These are phyloP conservation scores for Serpula lacrymans DNA, from an alignment of 768 basidiomycete species.

Conservation along the genomic window DNA sequence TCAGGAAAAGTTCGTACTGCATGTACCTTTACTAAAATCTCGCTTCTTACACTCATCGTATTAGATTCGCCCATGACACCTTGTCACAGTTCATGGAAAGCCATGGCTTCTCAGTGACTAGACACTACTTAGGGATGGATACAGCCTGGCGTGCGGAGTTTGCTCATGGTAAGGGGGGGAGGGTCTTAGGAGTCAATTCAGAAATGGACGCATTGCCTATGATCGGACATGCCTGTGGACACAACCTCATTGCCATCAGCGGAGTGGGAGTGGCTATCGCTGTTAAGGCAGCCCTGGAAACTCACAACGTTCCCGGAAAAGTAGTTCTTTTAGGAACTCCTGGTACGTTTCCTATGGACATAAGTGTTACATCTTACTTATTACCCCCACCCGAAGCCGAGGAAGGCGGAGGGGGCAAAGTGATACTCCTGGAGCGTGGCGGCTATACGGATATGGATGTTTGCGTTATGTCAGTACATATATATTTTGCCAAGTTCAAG, in stretches of 20 bases:
- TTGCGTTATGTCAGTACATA: slow-evolving; percentile 60
- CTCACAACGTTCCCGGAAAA: slow-evolving; percentile 60
- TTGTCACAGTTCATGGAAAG: slow-evolving; percentile 64
- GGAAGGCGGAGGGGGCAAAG: slow-evolving; percentile 77
- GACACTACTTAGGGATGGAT: slow-evolving; percentile 62
- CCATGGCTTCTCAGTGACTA: slow-evolving; percentile 69
- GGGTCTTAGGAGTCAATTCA: slow-evolving; percentile 73
- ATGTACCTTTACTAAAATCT: slow-evolving; percentile 2
- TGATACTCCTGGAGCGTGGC: slow-evolving; percentile 67
- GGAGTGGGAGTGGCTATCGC: slow-evolving; percentile 75
- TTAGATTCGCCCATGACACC: slow-evolving; percentile 71
- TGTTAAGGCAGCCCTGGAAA: slow-evolving; percentile 63
- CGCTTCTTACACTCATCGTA: slow-evolving; percentile 5
- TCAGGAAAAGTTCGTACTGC: slow-evolving; percentile 53
- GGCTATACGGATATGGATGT: slow-evolving; percentile 80
- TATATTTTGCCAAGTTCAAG: slow-evolving; percentile 2
- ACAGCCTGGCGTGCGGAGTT: slow-evolving; percentile 82
- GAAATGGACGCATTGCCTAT: slow-evolving; percentile 67
- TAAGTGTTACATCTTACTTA: neutral
- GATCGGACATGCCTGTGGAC: slow-evolving; percentile 69
- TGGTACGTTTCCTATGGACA: slow-evolving; percentile 35
- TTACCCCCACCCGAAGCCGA: slow-evolving; percentile 48
- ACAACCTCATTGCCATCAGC: slow-evolving; percentile 79
- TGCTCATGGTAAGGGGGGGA: slow-evolving; percentile 53
- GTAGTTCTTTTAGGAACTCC: slow-evolving; percentile 78